phyloP scores from a whole-genome alignment of 1,139 yeast genomes.

The Entelexis paramagnoliae region DNA sequence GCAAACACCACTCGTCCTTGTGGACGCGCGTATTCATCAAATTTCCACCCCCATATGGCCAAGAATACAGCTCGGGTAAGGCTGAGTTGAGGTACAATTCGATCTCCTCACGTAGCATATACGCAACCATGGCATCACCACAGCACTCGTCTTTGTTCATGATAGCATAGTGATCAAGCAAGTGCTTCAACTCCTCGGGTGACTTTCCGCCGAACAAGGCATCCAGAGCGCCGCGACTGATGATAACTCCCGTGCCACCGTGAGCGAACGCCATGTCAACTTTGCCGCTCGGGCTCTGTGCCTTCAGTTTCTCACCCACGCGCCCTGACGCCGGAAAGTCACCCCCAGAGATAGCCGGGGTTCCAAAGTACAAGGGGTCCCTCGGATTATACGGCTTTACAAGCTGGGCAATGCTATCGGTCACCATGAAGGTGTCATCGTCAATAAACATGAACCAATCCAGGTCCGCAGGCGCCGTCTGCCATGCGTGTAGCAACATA shows the following conservation, averaged over 20 bases:
- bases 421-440: constrained; percentile 27
- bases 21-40: not conserved
- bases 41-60: not conserved
- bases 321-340: not conserved
- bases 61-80: constrained; percentile 1
- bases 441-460: constrained; percentile 29
- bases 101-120: constrained; percentile 22
- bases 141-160: constrained; percentile 23
- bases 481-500: constrained; percentile 24
- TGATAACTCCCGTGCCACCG: constrained; percentile 29
- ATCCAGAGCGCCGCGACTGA: constrained; percentile 26
- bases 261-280: constrained; percentile 25
- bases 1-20: constrained; percentile 28
- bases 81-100: constrained; percentile 11
- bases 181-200: constrained; percentile 10
- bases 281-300: not conserved
- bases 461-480: constrained; percentile 20
- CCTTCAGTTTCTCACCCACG: not conserved
- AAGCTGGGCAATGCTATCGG: constrained; percentile 23
- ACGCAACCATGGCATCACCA: constrained; percentile 28
- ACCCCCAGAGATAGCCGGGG: constrained; percentile 18
- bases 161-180: constrained; percentile 20
- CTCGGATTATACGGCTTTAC: constrained; percentile 22
- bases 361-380: constrained; percentile 25
- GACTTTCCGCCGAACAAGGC: constrained; percentile 21